Conservation (phyloP, 2,329 filamentous ascomycete species). For the Bipolaris victoriae region DNA sequence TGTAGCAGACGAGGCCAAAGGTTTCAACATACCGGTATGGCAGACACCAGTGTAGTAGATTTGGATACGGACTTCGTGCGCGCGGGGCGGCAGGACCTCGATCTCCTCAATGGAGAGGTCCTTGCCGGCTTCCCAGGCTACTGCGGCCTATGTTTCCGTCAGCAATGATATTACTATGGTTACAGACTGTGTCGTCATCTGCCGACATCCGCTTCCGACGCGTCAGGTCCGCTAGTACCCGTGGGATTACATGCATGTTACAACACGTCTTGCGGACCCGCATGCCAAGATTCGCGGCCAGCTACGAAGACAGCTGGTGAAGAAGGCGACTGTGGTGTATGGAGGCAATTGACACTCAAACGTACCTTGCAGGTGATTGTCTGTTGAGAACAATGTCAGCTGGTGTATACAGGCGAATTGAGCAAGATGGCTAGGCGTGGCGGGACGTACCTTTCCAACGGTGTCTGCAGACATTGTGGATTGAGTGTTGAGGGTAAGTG, state of each 20-base stretch:
- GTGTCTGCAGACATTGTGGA: conserved; percentile 60
- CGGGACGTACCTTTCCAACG: conserved; percentile 56
- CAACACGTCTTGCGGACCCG: conserved; percentile 35
- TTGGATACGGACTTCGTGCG: conserved; percentile 95
- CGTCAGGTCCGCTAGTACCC: conserved; percentile 11
- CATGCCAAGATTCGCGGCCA: conserved; percentile 28
- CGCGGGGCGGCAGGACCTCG: conserved; percentile 86
- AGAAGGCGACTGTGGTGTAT: conserved; percentile 12
- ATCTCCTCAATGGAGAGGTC: conserved; percentile 88
- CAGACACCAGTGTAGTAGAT: conserved; percentile 98
- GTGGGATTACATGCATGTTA: conserved; percentile 8
- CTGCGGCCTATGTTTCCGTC: conserved; percentile 69
- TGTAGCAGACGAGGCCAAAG: not conserved
- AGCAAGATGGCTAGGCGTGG: not conserved
- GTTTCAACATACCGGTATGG: conserved; percentile 76
- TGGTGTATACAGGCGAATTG: not conserved
- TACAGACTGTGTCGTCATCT: not conserved
- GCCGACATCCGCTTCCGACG: not conserved
- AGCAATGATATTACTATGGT: conserved; percentile 18
- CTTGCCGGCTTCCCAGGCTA: conserved; percentile 96
- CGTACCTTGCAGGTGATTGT: conserved; percentile 92
- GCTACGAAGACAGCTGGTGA: not conserved
- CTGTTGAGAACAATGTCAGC: conserved; percentile 55
- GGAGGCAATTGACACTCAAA: conserved; percentile 59
- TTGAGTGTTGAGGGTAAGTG: conserved; percentile 14